Evolutionary conservation across 2,329 filamentous ascomycete species (phyloP).

Genomic region (Neospermospora avenae): DNA sequence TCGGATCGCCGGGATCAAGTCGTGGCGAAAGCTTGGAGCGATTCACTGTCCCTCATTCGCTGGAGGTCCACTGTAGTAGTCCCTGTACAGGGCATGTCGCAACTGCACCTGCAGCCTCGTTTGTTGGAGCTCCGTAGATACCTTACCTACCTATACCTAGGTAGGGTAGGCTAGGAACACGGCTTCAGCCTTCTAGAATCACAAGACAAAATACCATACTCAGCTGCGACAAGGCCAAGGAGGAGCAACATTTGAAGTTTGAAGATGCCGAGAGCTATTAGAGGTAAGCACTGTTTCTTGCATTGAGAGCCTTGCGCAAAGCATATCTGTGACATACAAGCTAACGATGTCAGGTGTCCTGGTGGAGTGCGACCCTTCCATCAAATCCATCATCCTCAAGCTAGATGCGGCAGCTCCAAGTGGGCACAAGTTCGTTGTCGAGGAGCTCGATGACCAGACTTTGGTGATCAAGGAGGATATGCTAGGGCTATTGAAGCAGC

Average conservation of each 20-base stretch:
- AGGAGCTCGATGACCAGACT: slow-evolving; percentile 75
- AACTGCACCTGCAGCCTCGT: too few species aligned
- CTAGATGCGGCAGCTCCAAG: slow-evolving; percentile 59
- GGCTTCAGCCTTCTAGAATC: neutral
- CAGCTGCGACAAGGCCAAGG: neutral
- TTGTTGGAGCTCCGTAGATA: too few species aligned
- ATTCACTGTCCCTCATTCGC: neutral
- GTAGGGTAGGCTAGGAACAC: too few species aligned
- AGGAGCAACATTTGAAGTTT: neutral
- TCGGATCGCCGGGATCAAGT: slow-evolving; percentile 3
- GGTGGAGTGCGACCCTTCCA: slow-evolving; percentile 80
- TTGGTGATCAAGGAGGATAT: slow-evolving; percentile 73
- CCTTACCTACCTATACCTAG: too few species aligned
- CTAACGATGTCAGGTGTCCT: slow-evolving; percentile 55
- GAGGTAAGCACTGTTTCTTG: slow-evolving; percentile 45
- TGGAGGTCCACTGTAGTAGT: neutral
- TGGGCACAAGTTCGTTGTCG: slow-evolving; percentile 69
- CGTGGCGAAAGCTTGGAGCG: slow-evolving; percentile 9
- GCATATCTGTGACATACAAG: neutral
- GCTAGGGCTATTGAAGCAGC: slow-evolving; percentile 62
- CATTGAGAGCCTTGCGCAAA: neutral
- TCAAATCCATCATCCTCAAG: slow-evolving; percentile 79
- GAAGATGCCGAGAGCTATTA: slow-evolving; percentile 55
- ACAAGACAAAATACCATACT: neutral
- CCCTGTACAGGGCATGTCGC: too few species aligned